A percentile compares a stretch with the other conserved stretches of the same genome.
Conservation (phyloP, 2,329 filamentous ascomycete genomes). For the Cryphonectria japonica region DNA sequence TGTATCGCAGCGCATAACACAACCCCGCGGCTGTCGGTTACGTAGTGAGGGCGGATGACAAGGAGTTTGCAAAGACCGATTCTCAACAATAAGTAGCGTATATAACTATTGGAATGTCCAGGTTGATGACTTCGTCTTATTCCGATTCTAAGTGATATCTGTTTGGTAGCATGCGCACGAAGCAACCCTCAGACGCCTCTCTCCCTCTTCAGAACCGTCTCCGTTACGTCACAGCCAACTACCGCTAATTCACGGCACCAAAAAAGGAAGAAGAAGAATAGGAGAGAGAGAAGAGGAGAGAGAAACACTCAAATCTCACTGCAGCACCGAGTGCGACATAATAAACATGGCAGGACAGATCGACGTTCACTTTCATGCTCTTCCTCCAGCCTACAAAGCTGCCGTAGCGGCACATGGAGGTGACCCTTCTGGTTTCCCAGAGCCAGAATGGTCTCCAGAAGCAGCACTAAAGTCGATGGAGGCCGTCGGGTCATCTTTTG, state of each 20-base stretch:
- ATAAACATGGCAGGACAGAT: slow-evolving; percentile 27
- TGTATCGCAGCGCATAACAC: background rate
- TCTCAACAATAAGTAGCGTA: background rate
- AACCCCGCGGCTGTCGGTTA: background rate
- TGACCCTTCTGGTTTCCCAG: slow-evolving; percentile 27
- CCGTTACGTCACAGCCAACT: background rate
- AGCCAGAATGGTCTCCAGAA: slow-evolving; percentile 26
- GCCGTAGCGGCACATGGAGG: slow-evolving; percentile 26
- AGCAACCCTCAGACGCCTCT: background rate
- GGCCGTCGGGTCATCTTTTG: slow-evolving; percentile 24
- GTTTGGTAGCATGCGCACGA: background rate
- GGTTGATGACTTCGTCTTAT: background rate
- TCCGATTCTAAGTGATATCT: background rate
- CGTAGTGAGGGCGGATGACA: background rate
- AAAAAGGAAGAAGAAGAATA: too few relatives aligned
- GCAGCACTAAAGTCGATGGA: slow-evolving; percentile 28
- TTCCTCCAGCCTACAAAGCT: slow-evolving; percentile 25
- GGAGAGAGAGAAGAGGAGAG: background rate
- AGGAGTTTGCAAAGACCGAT: background rate
- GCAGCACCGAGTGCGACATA: background rate
- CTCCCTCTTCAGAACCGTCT: background rate
- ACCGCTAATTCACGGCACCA: background rate
- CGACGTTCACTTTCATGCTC: slow-evolving; percentile 26
- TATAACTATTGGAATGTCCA: background rate
- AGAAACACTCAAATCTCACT: background rate